Evolutionary conservation across 2,329 filamentous ascomycete species (phyloP).

Genomic region (Aspergillus texensis): DNA sequence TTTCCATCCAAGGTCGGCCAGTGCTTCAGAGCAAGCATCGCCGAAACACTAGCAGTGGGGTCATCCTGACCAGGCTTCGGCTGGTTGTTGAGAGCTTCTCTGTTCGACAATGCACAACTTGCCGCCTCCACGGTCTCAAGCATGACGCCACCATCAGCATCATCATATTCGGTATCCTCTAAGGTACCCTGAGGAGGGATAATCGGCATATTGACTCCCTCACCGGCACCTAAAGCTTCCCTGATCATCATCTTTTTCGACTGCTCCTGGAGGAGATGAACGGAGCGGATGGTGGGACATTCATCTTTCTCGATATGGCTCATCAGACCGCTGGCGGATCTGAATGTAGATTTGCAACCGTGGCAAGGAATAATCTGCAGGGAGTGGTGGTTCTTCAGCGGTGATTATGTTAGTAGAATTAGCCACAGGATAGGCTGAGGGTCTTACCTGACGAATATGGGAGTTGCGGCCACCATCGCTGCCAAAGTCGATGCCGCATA

Average conservation of each 20-base stretch:
- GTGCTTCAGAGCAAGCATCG: constrained; percentile 23
- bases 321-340: constrained; percentile 52
- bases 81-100: constrained; percentile 23
- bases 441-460: constrained; percentile 55
- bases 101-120: constrained; percentile 12
- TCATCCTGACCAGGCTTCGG: constrained; percentile 12
- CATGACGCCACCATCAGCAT: constrained; percentile 29
- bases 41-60: constrained; percentile 1
- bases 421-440: neutral
- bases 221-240: constrained; percentile 26
- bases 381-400: constrained; percentile 50
- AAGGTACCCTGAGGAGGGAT: constrained; percentile 1
- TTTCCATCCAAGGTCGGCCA: constrained; percentile 25
- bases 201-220: constrained; percentile 1
- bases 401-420: constrained; percentile 1
- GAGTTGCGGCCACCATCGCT: constrained; percentile 53
- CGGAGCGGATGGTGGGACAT: constrained; percentile 48
- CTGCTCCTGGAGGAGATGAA: constrained; percentile 52
- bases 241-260: constrained; percentile 54
- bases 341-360: constrained; percentile 52
- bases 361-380: constrained; percentile 55
- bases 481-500: constrained; percentile 60
- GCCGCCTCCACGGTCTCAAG: constrained; percentile 3
- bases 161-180: constrained; percentile 11
- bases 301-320: constrained; percentile 57